Conservation (phyloP, 2,329 filamentous ascomycete genomes). For the Trichothecium roseum region DNA sequence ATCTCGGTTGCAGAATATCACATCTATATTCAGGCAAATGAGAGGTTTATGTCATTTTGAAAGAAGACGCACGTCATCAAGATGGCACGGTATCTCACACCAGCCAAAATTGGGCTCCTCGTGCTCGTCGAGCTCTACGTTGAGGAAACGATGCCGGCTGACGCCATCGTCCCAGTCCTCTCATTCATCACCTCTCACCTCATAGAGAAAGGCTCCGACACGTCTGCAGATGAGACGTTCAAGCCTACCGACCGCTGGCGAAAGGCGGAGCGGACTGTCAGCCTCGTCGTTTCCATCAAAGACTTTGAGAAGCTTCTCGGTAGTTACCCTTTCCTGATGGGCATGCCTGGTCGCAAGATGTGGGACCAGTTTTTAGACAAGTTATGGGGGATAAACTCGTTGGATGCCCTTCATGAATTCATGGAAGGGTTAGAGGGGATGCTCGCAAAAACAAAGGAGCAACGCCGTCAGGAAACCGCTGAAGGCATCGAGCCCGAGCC, state of each 20-base stretch:
- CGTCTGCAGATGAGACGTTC: constrained; percentile 5
- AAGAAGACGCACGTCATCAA: no score
- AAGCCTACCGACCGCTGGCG: constrained; percentile 29
- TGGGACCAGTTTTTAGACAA: constrained; percentile 77
- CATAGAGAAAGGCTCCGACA: constrained; percentile 31
- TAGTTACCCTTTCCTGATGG: constrained; percentile 40
- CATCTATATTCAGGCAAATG: no score
- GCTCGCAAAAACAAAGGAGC: constrained; percentile 52
- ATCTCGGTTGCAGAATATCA: no score
- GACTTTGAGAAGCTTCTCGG: constrained; percentile 50
- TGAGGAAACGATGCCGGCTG: constrained; percentile 56
- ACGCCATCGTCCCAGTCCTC: constrained; percentile 63
- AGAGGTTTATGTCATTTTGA: no score
- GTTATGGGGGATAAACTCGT: constrained; percentile 74
- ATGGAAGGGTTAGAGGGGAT: constrained; percentile 50
- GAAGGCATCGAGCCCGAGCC: constrained; percentile 33
- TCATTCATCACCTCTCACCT: constrained; percentile 69
- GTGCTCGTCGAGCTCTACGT: constrained; percentile 74
- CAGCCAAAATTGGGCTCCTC: constrained; percentile 75
- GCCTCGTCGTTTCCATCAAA: constrained; percentile 42
- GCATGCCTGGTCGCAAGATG: constrained; percentile 52
- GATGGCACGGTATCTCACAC: constrained; percentile 81
- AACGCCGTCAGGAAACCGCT: constrained; percentile 33
- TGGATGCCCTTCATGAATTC: constrained; percentile 71
- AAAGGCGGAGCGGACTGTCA: constrained; percentile 37